Percentiles rank a stretch among this genome's conserved stretches.
phyloP scores from a whole-genome alignment of 345 rosid genomes.

The Gossypium arboreum region DNA sequence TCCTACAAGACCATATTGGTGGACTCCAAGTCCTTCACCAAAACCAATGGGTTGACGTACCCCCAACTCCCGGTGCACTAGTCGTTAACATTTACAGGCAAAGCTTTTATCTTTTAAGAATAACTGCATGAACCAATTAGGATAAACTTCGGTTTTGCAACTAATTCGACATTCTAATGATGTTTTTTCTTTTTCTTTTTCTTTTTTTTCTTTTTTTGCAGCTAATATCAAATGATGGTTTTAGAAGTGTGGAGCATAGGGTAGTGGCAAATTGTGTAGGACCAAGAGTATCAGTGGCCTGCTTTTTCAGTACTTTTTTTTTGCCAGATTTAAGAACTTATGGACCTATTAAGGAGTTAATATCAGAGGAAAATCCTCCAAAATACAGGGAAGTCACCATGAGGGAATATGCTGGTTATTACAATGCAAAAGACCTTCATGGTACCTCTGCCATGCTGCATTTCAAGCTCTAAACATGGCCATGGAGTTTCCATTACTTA shows the following conservation, averaged over 20 bases:
- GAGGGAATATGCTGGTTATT: conserved; percentile 8
- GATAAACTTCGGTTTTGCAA: not conserved
- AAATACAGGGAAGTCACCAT: conserved; percentile 18
- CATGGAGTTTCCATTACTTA: not conserved
- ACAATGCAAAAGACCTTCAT: conserved; percentile 16
- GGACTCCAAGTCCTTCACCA: conserved; percentile 51
- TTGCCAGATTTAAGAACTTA: conserved; percentile 15
- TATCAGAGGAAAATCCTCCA: conserved; percentile 25
- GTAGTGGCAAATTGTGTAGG: conserved; percentile 27
- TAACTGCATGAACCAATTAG: no score
- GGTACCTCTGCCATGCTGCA: conserved; percentile 20
- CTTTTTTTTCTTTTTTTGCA: conserved; percentile 9
- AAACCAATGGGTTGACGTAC: conserved; percentile 44
- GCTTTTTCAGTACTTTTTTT: conserved; percentile 26
- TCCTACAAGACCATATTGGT: conserved; percentile 55
- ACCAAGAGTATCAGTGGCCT: conserved; percentile 37
- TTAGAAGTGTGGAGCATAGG: conserved; percentile 32
- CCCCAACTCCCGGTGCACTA: conserved; percentile 42
- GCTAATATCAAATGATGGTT: conserved; percentile 37
- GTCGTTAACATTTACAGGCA: conserved; percentile 53
- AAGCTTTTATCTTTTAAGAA: conserved; percentile 10
- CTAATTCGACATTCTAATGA: not conserved
- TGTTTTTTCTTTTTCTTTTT: not conserved
- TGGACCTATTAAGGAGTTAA: conserved; percentile 28
- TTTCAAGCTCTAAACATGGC: conserved; percentile 12